phyloP scores from a whole-genome alignment of 495 filamentous ascomycete genomes.

The Penicillium cosmopolitanum region DNA sequence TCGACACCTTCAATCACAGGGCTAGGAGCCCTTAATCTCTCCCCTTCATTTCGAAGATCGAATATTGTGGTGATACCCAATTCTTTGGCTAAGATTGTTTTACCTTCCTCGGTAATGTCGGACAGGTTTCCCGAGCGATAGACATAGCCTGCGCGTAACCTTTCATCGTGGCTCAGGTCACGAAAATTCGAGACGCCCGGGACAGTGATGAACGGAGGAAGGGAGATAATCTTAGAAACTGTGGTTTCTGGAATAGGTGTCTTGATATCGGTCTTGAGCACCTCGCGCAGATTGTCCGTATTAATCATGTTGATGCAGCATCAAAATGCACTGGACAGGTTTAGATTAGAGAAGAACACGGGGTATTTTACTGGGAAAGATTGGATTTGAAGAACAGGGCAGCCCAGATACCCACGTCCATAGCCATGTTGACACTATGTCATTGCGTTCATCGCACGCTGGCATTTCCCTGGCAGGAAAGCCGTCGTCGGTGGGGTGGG shows the following conservation, averaged over 20 bases:
- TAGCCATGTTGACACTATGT: background rate
- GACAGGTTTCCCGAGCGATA: constrained; percentile 57
- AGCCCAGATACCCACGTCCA: background rate
- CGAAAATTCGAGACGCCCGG: constrained; percentile 57
- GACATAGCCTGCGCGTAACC: constrained; percentile 45
- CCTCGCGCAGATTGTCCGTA: constrained; percentile 22
- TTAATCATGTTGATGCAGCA: constrained; percentile 21
- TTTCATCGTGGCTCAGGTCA: constrained; percentile 52
- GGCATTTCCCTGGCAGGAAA: constrained; percentile 1
- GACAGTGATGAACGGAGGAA: constrained; percentile 57
- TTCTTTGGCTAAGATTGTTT: constrained; percentile 42
- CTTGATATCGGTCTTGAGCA: constrained; percentile 35
- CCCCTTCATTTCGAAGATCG: constrained; percentile 67
- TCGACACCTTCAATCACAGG: constrained; percentile 44
- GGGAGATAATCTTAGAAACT: constrained; percentile 34
- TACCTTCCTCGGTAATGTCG: constrained; percentile 53
- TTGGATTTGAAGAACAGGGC: background rate
- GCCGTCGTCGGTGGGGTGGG: background rate
- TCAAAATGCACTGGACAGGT: background rate
- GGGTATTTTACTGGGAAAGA: background rate
- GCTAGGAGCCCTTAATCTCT: constrained; percentile 42
- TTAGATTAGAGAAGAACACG: background rate
- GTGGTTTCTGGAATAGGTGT: constrained; percentile 28
- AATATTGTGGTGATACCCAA: constrained; percentile 65
- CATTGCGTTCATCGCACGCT: background rate